Evolutionary conservation across 768 basidiomycete genomes (phyloP).

Genomic region (Tricholoma furcatifolium): DNA sequence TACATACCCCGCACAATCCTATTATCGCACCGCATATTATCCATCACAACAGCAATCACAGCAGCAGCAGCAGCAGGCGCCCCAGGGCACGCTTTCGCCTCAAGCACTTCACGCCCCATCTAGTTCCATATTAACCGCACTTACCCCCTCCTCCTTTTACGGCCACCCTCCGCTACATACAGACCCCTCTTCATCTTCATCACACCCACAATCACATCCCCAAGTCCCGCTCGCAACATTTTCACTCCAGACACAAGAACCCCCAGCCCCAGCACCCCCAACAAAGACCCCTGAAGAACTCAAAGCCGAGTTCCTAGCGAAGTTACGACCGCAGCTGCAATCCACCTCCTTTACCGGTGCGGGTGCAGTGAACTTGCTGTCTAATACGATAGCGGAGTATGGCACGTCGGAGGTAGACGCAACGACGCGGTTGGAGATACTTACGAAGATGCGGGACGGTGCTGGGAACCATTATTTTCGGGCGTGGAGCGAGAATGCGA

Average conservation of each 20-base stretch:
- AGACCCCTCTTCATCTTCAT: constrained; percentile 1
- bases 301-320: constrained; percentile 50
- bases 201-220: neutral
- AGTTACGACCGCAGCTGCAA: constrained; percentile 56
- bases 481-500: constrained; percentile 77
- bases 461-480: constrained; percentile 87
- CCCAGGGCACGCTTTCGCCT: constrained; percentile 69
- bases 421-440: constrained; percentile 65
- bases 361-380: constrained; percentile 62
- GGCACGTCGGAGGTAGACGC: constrained; percentile 66
- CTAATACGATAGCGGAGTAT: constrained; percentile 55
- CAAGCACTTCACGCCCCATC: constrained; percentile 65
- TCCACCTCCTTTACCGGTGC: constrained; percentile 65
- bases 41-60: constrained; percentile 20
- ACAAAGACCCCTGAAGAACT: constrained; percentile 47
- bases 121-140: constrained; percentile 38
- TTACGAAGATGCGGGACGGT: constrained; percentile 79
- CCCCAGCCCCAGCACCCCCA: constrained; percentile 18
- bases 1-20: constrained; percentile 45
- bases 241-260: neutral
- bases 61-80: constrained; percentile 31
- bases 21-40: constrained; percentile 22
- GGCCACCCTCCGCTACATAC: constrained; percentile 1
- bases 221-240: constrained; percentile 15
- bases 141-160: constrained; percentile 34